Conservation (phyloP, 108 stramenopile species). For the Asterionellopsis glacialis region DNA sequence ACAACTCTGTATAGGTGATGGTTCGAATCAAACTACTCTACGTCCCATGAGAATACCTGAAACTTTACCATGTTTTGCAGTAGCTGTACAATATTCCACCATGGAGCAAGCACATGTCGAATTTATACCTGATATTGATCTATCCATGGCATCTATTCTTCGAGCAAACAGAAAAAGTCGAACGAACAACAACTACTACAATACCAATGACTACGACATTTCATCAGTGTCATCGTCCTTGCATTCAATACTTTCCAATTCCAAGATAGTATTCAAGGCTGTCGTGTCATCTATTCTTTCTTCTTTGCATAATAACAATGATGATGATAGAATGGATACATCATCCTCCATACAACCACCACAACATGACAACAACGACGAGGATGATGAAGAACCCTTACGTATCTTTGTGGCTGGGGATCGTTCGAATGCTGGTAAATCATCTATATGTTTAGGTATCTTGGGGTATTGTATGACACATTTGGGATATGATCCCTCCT, state of each 20-base stretch:
- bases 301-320: no score
- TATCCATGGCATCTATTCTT: no score
- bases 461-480: conserved; percentile 51
- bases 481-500: conserved; percentile 43
- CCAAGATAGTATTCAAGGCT: no score
- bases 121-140: conserved; percentile 14
- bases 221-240: no score
- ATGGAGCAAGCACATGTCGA: conserved; percentile 7
- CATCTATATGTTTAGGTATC: conserved; percentile 84
- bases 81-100: conserved; percentile 3
- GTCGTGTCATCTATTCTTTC: no score
- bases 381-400: conserved; percentile 21
- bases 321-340: no score
- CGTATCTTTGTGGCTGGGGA: conserved; percentile 86
- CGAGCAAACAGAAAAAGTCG: no score
- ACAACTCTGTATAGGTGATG: conserved; percentile 2
- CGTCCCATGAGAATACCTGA: conserved; percentile 14
- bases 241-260: no score
- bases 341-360: no score
- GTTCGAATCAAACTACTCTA: neutral
- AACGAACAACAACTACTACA: no score
- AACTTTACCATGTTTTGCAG: conserved; percentile 16
- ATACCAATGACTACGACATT: no score
- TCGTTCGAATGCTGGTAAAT: conserved; percentile 91
- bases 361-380: neutral